Evolutionary conservation across 495 filamentous ascomycete species (phyloP).

Genomic region (Oidiodendron maius): DNA sequence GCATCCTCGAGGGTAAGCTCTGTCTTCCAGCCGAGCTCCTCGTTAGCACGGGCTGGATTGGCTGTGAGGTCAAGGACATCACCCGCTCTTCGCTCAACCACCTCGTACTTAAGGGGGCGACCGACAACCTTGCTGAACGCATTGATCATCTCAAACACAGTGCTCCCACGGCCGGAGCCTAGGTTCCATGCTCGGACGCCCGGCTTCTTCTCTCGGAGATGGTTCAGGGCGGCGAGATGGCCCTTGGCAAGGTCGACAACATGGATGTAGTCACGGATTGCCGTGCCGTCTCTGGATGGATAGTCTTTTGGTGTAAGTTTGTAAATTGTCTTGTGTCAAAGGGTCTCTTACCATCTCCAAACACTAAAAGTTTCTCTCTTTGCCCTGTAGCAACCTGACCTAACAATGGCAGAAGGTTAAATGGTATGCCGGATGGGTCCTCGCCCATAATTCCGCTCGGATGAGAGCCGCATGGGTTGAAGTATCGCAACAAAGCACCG

Average conservation of each 20-base stretch:
- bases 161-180: constrained; percentile 90
- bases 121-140: constrained; percentile 87
- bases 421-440: constrained; percentile 91
- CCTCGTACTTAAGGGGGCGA: constrained; percentile 77
- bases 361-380: constrained; percentile 89
- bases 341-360: constrained; percentile 73
- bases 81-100: constrained; percentile 74
- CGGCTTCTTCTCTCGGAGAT: constrained; percentile 83
- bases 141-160: constrained; percentile 95
- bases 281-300: constrained; percentile 71
- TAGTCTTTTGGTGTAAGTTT: constrained; percentile 60
- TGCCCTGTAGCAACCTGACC: constrained; percentile 95
- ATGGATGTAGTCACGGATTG: constrained; percentile 73
- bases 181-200: constrained; percentile 96
- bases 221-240: constrained; percentile 86
- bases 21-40: constrained; percentile 89
- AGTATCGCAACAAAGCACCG: constrained; percentile 88
- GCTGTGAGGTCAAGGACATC: constrained; percentile 94
- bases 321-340: neutral
- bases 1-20: constrained; percentile 85
- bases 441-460: constrained; percentile 98
- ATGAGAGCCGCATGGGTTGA: constrained; percentile 94
- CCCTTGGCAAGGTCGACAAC: constrained; percentile 85
- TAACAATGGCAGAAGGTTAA: constrained; percentile 89
- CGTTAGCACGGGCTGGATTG: constrained; percentile 79